phyloP scores from a whole-genome alignment of 2,329 filamentous ascomycete genomes.

The Ophiostoma angusticollis region DNA sequence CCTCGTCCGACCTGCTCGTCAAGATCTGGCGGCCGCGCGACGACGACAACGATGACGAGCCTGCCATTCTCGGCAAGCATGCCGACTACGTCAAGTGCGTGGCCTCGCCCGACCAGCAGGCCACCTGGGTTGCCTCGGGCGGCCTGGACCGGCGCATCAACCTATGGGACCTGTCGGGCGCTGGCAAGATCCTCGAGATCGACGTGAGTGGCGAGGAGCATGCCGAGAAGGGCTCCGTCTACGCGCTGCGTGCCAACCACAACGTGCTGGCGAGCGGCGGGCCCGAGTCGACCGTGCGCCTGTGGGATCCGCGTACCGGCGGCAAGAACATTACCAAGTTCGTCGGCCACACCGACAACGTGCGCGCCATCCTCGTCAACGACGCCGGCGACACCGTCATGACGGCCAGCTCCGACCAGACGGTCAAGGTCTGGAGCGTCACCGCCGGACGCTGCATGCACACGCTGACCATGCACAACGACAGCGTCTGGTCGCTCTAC shows the following conservation, averaged over 20 bases:
- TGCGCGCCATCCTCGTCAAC: conserved; percentile 81
- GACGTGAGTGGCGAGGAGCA: conserved; percentile 73
- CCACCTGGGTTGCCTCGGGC: conserved; percentile 82
- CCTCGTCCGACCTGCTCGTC: conserved; percentile 86
- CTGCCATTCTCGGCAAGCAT: conserved; percentile 78
- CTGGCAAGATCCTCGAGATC: conserved; percentile 75
- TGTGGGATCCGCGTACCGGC: conserved; percentile 84
- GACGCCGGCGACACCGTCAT: conserved; percentile 81
- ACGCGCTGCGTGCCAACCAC: conserved; percentile 69
- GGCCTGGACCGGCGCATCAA: conserved; percentile 86
- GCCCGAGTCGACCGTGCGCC: conserved; percentile 79
- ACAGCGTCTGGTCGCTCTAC: conserved; percentile 92
- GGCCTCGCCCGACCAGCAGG: conserved; percentile 52
- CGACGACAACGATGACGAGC: conserved; percentile 50
- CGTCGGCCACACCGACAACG: conserved; percentile 89
- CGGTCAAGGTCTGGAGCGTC: conserved; percentile 95
- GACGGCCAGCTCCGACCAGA: conserved; percentile 91
- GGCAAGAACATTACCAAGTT: conserved; percentile 82
- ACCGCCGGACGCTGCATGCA: conserved; percentile 93
- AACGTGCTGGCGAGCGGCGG: conserved; percentile 83
- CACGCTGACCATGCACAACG: conserved; percentile 97
- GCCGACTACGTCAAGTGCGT: conserved; percentile 94
- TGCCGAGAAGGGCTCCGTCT: conserved; percentile 85
- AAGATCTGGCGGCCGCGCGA: conserved; percentile 78
- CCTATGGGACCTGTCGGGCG: conserved; percentile 85